These are phyloP conservation scores for Lyophyllum shimeji DNA, from an alignment of 768 basidiomycete genomes.

Conservation along the genomic window DNA sequence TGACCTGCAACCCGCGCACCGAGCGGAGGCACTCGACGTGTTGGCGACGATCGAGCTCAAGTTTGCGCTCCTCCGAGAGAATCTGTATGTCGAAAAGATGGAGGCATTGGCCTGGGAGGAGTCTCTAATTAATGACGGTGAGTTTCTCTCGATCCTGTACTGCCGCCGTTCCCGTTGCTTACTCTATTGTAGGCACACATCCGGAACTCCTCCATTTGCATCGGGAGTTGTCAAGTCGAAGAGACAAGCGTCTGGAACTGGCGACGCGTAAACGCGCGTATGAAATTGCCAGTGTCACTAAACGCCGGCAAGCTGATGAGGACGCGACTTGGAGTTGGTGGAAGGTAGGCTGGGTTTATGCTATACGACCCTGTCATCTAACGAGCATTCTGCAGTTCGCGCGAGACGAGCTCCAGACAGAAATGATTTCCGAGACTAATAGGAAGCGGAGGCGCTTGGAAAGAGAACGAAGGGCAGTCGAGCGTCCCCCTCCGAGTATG, in stretches of 20 bases:
- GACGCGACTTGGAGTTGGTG: slow-evolving; percentile 86
- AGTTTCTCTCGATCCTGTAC: slow-evolving; percentile 21
- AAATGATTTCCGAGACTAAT: slow-evolving; percentile 89
- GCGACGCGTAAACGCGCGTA: slow-evolving; percentile 73
- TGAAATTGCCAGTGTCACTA: slow-evolving; percentile 61
- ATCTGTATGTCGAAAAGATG: slow-evolving; percentile 93
- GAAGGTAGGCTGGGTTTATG: slow-evolving; percentile 55
- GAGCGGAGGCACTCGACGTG: slow-evolving; percentile 86
- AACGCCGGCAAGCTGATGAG: slow-evolving; percentile 69
- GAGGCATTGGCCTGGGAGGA: slow-evolving; percentile 89
- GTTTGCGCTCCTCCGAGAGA: slow-evolving; percentile 84
- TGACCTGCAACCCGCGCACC: slow-evolving; percentile 78
- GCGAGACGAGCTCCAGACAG: slow-evolving; percentile 77
- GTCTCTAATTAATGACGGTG: slow-evolving; percentile 73
- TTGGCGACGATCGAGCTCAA: slow-evolving; percentile 90
- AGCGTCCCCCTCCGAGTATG: slow-evolving; percentile 74
- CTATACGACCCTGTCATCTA: slow-evolving; percentile 9
- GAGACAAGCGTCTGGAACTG: slow-evolving; percentile 79
- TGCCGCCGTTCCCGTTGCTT: slow-evolving; percentile 4
- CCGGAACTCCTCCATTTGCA: slow-evolving; percentile 86
- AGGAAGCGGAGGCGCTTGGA: slow-evolving; percentile 83
- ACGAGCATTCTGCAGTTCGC: slow-evolving; percentile 48
- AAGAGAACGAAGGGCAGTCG: slow-evolving; percentile 76
- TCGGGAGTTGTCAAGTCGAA: slow-evolving; percentile 71
- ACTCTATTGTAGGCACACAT: slow-evolving; percentile 59